These are phyloP conservation scores for Solanum sitiens DNA, from an alignment of 257 asterid species.

Conservation along the genomic window DNA sequence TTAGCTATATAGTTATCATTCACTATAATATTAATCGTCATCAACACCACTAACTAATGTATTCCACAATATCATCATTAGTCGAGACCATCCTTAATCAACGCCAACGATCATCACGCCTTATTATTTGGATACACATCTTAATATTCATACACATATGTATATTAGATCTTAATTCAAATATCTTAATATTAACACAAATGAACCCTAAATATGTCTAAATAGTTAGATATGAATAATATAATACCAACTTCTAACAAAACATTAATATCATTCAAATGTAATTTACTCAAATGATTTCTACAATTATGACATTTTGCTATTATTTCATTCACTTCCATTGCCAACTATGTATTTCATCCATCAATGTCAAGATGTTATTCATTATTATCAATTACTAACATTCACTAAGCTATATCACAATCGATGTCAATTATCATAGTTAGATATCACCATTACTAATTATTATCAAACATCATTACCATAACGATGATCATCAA, in stretches of 20 bases:
- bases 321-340: background rate
- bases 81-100: background rate
- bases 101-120: background rate
- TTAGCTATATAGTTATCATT: background rate
- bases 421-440: fast-evolving
- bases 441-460: background rate
- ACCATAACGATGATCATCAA: background rate
- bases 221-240: background rate
- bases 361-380: background rate
- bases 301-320: background rate
- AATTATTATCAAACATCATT: background rate
- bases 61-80: background rate
- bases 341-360: background rate
- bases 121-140: background rate
- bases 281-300: background rate
- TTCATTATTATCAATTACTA: background rate
- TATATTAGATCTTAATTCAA: background rate
- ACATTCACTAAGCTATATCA: background rate
- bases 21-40: background rate
- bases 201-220: background rate
- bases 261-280: background rate
- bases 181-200: background rate
- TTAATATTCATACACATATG: background rate
- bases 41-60: background rate
- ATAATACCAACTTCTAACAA: background rate